Conservation (phyloP, 345 rosid species). For the Sisymbrium altissimum region DNA sequence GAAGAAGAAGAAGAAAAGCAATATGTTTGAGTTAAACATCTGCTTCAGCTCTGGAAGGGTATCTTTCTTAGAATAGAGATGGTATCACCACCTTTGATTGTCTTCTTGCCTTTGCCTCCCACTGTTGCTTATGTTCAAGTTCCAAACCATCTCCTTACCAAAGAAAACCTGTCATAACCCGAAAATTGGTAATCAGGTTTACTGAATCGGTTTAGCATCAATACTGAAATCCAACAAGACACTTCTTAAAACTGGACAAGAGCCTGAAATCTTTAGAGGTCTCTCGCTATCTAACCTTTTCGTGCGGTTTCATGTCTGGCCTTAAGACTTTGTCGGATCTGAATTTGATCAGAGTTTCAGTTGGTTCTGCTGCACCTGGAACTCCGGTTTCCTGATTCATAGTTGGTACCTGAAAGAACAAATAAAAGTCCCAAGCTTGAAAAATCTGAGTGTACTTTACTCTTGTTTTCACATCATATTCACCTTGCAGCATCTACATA, state of each 20-base stretch:
- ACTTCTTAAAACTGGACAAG: background rate
- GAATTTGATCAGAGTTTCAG: constrained; percentile 54
- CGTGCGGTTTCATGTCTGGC: constrained; percentile 58
- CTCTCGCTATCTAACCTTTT: constrained; percentile 46
- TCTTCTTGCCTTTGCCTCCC: constrained; percentile 44
- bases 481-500: constrained; percentile 93
- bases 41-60: constrained; percentile 67
- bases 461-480: background rate
- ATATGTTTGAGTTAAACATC: constrained; percentile 41
- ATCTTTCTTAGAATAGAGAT: constrained; percentile 50
- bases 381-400: constrained; percentile 76
- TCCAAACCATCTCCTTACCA: constrained; percentile 78
- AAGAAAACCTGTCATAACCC: constrained; percentile 55
- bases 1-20: background rate
- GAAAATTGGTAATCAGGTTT: background rate
- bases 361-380: constrained; percentile 60
- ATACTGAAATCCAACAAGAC: background rate
- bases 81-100: constrained; percentile 71
- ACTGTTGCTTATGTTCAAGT: constrained; percentile 38
- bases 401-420: constrained; percentile 59
- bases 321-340: constrained; percentile 69
- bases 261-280: background rate
- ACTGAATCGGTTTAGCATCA: background rate
- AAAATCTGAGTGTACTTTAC: background rate
- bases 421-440: background rate